Base-by-base conservation (phyloP, 2,329 filamentous ascomycete species). In the Ophiostoma populinum region DNA sequence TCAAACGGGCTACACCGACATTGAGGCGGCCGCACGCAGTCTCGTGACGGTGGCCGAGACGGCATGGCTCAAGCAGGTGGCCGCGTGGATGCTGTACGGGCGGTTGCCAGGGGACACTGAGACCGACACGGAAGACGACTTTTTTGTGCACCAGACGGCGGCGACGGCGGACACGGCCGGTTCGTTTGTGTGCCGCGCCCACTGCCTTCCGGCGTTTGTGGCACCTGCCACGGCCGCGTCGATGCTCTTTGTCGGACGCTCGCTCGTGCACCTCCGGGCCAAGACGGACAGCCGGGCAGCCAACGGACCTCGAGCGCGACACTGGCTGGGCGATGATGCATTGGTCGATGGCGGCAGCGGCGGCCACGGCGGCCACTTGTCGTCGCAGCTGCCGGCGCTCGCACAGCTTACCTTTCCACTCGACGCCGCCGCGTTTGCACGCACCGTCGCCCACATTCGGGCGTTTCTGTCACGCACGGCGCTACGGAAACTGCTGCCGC, bases 71-170 rank as follows among this genome's bases (percentile, higher is more conserved):
- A 80, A 83, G 52, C 85, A 93, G 50, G 65, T 92, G 9, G 80
- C 83, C 4, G 80, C 80, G 18, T 98, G 87, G 87, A 66, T 95
- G 7, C 57, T 95, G 11, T 92, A 93, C 52, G 90, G 90, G 5
- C 73, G 79, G 34, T 57, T 93, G 38, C 86, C 87, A 1, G 67
- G 66, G 11, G 75, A 81, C 50, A 83, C 82, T 3, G 68, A 65
- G 5, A 33, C 9, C 10, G 12, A 17, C 8, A 16, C n/a, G 13
- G 17, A 33, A 10, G 65, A 70, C n/a, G 87, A 95, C 54, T 95
- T 95, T 51, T 93, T 93, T 51, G 71, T 95, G 21, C 67, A 68
- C 49, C 63, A 53, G 43, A 50, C 59, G 7, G 51, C 57, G 10
- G 20, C 36, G 54, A 59, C 9, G 52, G 52, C 34, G 28, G 39